phyloP scores from a whole-genome alignment of 2,329 filamentous ascomycete species.

The Neonectria hederae region DNA sequence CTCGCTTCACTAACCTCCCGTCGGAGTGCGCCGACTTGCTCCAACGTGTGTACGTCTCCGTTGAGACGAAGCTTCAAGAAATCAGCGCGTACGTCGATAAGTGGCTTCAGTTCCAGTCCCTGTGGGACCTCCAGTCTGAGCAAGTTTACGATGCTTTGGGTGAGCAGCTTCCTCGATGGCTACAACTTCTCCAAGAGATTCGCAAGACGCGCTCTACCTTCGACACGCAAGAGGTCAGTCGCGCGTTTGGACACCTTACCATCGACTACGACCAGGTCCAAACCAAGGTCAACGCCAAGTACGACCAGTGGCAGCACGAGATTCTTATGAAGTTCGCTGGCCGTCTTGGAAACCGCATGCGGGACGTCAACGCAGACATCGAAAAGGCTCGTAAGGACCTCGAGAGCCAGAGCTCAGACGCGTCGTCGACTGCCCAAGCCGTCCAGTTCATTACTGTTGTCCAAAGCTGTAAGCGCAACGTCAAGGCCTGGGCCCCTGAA shows the following conservation, averaged over 20 bases:
- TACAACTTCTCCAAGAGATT: conserved; percentile 96
- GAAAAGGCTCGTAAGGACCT: conserved; percentile 90
- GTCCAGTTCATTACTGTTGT: conserved; percentile 99
- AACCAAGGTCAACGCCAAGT: conserved; percentile 98
- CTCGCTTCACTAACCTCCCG: conserved; percentile 85
- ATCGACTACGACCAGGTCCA: conserved; percentile 99
- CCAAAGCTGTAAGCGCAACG: conserved; percentile 93
- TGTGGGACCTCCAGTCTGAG: conserved; percentile 97
- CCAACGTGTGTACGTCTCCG: conserved; percentile 79
- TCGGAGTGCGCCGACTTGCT: conserved; percentile 83
- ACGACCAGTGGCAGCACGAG: conserved; percentile 99
- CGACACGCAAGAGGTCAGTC: conserved; percentile 93
- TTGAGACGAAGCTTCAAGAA: conserved; percentile 83
- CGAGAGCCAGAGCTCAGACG: conserved; percentile 90
- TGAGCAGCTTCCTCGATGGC: conserved; percentile 90
- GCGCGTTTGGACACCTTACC: conserved; percentile 90
- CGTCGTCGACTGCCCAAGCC: conserved; percentile 93
- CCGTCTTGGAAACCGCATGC: conserved; percentile 88
- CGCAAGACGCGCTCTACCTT: conserved; percentile 95
- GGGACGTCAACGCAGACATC: conserved; percentile 91
- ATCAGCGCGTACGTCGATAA: conserved; percentile 92
- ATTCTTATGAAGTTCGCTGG: conserved; percentile 92
- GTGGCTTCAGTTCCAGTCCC: conserved; percentile 97
- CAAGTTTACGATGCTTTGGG: conserved; percentile 93
- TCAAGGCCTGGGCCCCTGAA: conserved; percentile 93